These are phyloP conservation scores for Cordyceps javanica DNA, from an alignment of 2,329 filamentous ascomycete species.

Conservation along the genomic window DNA sequence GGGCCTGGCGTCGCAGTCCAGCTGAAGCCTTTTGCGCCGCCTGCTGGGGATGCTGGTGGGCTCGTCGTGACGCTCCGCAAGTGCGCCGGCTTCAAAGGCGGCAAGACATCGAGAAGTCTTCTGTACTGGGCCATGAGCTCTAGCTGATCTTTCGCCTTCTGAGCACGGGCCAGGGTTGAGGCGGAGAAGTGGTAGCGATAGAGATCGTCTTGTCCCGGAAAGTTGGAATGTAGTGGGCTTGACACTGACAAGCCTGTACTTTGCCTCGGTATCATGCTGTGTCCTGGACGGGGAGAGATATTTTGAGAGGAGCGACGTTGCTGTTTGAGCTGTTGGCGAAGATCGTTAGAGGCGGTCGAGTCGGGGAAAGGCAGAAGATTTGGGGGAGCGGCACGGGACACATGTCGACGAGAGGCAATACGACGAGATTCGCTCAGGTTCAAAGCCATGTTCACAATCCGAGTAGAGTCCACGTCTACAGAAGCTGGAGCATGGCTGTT, in stretches of 20 bases:
- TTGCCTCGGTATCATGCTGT: conserved; percentile 33
- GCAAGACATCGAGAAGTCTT: conserved; percentile 69
- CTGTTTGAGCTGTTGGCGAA: conserved; percentile 65
- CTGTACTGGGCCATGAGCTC: conserved; percentile 83
- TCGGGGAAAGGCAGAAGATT: conserved; percentile 47
- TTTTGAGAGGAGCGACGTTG: conserved; percentile 58
- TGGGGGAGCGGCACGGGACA: conserved; percentile 44
- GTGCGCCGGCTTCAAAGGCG: conserved; percentile 55
- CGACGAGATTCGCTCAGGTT: conserved; percentile 77
- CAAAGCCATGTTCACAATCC: conserved; percentile 89
- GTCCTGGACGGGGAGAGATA: conserved; percentile 51
- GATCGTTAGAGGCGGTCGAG: conserved; percentile 48
- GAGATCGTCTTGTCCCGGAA: conserved; percentile 34
- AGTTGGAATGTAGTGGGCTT: conserved; percentile 41
- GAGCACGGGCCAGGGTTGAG: conserved; percentile 73
- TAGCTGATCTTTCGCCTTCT: conserved; percentile 78
- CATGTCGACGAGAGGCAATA: conserved; percentile 53
- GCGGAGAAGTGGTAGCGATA: conserved; percentile 66
- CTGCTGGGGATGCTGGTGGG: conserved; percentile 34
- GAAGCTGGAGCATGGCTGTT: conserved; percentile 23
- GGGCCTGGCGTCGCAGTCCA: conserved; percentile 15
- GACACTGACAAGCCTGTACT: conserved; percentile 34
- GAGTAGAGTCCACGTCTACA: conserved; percentile 69
- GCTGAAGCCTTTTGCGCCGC: conserved; percentile 6
- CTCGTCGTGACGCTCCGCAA: conserved; percentile 35